These are phyloP conservation scores for Aspergillus sp. DNA, from an alignment of 2,329 filamentous ascomycete species.

Conservation along the genomic window DNA sequence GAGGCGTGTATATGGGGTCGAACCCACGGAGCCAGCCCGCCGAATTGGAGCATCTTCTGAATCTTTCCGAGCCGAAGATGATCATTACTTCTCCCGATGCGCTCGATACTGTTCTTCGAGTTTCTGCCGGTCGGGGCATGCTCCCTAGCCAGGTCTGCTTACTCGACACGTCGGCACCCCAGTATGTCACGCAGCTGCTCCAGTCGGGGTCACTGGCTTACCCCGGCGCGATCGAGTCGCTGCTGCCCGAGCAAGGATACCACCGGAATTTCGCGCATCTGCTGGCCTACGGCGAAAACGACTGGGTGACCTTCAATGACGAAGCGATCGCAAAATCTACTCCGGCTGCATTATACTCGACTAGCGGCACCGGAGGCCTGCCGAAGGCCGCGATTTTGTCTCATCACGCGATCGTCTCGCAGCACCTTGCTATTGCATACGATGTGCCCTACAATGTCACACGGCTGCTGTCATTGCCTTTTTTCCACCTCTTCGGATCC, in stretches of 20 bases:
- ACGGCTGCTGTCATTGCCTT: conserved; percentile 45
- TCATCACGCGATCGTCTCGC: conserved; percentile 52
- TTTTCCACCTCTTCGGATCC: conserved; percentile 49
- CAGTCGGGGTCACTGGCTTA: conserved; percentile 19
- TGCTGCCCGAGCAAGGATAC: conserved; percentile 11
- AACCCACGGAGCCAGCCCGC: conserved; percentile 43
- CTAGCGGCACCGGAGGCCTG: conserved; percentile 54
- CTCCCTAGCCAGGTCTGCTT: conserved; percentile 28
- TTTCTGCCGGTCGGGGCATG: conserved; percentile 25
- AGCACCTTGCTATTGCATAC: conserved; percentile 38
- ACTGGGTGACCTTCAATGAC: conserved; percentile 44
- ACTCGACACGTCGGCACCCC: conserved; percentile 27
- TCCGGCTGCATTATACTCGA: conserved; percentile 46
- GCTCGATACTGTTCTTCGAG: conserved; percentile 30
- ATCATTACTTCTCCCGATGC: conserved; percentile 39
- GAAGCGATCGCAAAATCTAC: conserved; percentile 41
- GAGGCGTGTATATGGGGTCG: conserved; percentile 46
- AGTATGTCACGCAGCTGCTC: conserved; percentile 24
- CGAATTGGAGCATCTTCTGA: conserved; percentile 44
- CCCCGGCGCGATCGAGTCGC: conserved; percentile 11
- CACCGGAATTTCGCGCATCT: conserved; percentile 30
- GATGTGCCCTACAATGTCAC: conserved; percentile 36
- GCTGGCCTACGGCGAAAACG: conserved; percentile 38
- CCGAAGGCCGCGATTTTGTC: conserved; percentile 55
- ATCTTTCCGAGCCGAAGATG: conserved; percentile 38